A percentile compares a stretch with the other conserved stretches of the same genome.
Evolutionary conservation across 345 rosid species (phyloP).

Genomic region (Sonneratia caseolaris): DNA sequence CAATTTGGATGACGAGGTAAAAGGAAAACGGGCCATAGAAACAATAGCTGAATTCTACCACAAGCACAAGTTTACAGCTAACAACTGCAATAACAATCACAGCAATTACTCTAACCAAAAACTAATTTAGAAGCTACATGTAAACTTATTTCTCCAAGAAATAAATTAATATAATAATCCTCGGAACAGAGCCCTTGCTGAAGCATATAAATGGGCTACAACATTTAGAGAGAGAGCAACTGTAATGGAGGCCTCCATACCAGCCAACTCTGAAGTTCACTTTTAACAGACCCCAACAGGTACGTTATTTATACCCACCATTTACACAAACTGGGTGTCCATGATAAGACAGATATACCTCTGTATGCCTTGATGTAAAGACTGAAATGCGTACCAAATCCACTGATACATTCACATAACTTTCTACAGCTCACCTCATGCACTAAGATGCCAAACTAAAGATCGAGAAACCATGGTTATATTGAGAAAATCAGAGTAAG

Average conservation of each 20-base stretch:
- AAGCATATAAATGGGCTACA: not conserved
- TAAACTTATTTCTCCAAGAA: not conserved
- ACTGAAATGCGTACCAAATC: too few relatives aligned
- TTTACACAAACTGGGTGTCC: too few relatives aligned
- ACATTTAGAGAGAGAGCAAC: too few relatives aligned
- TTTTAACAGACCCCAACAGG: too few relatives aligned
- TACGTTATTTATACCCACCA: too few relatives aligned
- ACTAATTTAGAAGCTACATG: not conserved
- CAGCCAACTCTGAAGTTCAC: too few relatives aligned
- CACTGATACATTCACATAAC: not conserved
- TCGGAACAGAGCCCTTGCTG: not conserved
- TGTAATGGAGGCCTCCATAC: too few relatives aligned
- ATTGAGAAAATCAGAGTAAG: not conserved
- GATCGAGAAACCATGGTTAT: not conserved
- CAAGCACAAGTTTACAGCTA: not conserved
- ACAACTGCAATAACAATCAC: not conserved
- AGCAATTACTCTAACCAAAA: not conserved
- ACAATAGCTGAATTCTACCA: not conserved
- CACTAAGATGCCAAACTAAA: not conserved
- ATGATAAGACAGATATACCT: too few relatives aligned
- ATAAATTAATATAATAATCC: not conserved
- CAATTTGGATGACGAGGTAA: not conserved
- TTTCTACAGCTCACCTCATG: not conserved
- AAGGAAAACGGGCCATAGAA: not conserved
- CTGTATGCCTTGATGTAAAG: too few relatives aligned